phyloP scores from a whole-genome alignment of 2,329 filamentous ascomycete species.

The Albifimbria verrucaria region DNA sequence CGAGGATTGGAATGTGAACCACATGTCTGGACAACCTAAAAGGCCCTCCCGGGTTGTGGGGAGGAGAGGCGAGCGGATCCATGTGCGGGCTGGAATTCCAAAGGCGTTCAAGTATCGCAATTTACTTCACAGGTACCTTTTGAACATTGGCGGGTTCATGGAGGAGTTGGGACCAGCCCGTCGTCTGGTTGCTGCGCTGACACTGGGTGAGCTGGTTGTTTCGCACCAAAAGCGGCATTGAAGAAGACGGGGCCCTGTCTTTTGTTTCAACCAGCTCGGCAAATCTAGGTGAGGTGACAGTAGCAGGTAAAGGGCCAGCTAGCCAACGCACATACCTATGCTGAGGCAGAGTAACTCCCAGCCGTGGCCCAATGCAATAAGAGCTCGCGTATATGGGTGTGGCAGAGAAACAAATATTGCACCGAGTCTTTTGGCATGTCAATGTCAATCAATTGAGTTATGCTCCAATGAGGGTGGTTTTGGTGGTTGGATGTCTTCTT shows the following conservation, averaged over 20 bases:
- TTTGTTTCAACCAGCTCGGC: background rate
- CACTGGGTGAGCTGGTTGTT: background rate
- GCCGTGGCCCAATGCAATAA: no score
- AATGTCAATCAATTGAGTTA: background rate
- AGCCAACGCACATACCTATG: no score
- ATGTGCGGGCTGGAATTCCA: no score
- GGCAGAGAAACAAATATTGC: no score
- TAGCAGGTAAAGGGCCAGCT: background rate
- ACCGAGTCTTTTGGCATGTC: background rate
- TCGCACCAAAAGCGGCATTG: background rate
- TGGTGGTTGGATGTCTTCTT: no score
- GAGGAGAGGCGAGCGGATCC: background rate
- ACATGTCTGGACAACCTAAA: background rate
- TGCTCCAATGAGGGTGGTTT: background rate
- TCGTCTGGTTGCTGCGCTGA: no score
- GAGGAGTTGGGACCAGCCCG: no score
- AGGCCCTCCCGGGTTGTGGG: background rate
- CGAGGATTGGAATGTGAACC: background rate
- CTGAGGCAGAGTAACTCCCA: no score
- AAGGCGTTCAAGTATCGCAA: no score
- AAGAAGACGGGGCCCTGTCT: background rate
- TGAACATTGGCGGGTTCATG: no score
- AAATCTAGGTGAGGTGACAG: background rate
- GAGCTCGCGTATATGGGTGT: no score
- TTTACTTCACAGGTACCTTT: no score